Base-by-base conservation (phyloP, 768 basidiomycete species). In the Suillus weaverae region DNA sequence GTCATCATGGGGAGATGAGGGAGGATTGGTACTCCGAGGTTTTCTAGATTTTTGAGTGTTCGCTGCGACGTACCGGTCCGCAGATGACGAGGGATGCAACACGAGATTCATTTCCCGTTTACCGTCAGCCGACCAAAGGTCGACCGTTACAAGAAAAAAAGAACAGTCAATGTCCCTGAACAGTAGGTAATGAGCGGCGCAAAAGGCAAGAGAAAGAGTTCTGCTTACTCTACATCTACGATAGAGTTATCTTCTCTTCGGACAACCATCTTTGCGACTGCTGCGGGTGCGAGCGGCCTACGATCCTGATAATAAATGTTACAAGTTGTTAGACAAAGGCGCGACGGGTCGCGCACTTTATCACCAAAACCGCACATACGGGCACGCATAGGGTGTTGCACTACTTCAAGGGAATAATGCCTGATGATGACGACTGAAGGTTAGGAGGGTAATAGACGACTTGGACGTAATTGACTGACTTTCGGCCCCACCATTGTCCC, bases 351-450 rank as follows among this genome's bases (percentile, higher is more conserved):
- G 72, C 82, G 65, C 69, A 94, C 95, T 83, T 96, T 97, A 82
- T 97, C 94, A 53, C 95, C 95, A 76, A 97, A 96, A 13, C 96
- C 96, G 75, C 95, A 97, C 89, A 96, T 96, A 68, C 95, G 86
- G 1, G 95, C 96, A 50, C 95, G 87, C 55, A 92, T 77, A 46
- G 96, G 95, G 70, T 96, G 87, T 74, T 97, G 96, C 4, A 92
- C 85, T 70, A 96, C 86, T 68, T 93, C 89, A 48, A 97, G 84
- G 16, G 89, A 86, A 76, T 96, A 96, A 73, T 90, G 82, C 73
- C 93, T 94, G 70, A 3, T 1, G n/a, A 60, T 61, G 11, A 67
- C 59, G 11, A 67, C 59, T 46, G 35, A 61, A 63, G 14, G 68
- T 62, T 44, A 70, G 44, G 9, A 35, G 11, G 63, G 67, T 60